These are phyloP conservation scores for Paxillus ammoniavirescens DNA, from an alignment of 768 basidiomycete species.

Conservation along the genomic window DNA sequence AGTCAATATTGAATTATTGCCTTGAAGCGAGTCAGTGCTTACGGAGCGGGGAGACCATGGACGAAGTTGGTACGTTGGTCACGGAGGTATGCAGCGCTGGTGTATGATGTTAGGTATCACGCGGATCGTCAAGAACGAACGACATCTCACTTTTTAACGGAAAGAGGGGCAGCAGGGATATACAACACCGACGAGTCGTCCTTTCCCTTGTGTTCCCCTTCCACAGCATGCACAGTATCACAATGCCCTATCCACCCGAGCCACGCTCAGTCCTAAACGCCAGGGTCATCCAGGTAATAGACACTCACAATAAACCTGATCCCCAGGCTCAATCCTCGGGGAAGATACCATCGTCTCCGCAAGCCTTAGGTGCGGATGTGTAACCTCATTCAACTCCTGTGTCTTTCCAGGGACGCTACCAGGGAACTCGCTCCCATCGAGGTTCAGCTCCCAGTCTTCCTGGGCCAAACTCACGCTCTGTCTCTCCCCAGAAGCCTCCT, in stretches of 20 bases:
- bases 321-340: constrained; percentile 58
- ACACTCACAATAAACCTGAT: constrained; percentile 56
- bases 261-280: neutral
- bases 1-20: neutral
- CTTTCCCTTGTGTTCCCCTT: constrained; percentile 43
- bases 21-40: constrained; percentile 12
- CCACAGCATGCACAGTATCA: constrained; percentile 57
- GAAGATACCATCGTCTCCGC: constrained; percentile 55
- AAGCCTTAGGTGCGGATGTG: constrained; percentile 64
- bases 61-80: constrained; percentile 47
- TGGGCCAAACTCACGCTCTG: constrained; percentile 34
- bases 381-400: constrained; percentile 52
- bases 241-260: constrained; percentile 42
- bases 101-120: neutral
- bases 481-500: neutral
- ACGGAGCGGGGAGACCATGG: constrained; percentile 51
- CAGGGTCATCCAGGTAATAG: neutral
- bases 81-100: constrained; percentile 48
- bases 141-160: constrained; percentile 42
- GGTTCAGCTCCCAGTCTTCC: constrained; percentile 57
- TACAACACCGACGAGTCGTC: constrained; percentile 56
- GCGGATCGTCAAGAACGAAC: neutral
- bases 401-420: constrained; percentile 52
- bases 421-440: constrained; percentile 51
- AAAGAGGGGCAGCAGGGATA: constrained; percentile 54